Base-by-base conservation (phyloP, 129 eudicot species). In the Flaveria sonorensis region DNA sequence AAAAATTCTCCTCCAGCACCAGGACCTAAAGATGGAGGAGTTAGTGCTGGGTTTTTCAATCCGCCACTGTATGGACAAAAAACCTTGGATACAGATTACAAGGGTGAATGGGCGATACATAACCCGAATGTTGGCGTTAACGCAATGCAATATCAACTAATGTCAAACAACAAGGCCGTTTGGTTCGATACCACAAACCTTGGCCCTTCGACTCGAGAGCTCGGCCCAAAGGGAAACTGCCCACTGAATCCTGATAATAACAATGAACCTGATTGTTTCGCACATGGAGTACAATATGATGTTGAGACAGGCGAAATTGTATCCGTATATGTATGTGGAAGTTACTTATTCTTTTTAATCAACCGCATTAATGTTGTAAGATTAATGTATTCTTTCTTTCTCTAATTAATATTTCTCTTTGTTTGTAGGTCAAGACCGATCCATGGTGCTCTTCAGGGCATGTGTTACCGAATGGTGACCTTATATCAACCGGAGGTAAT, bases 391-490 rank as follows among this genome's bases (percentile, higher is more conserved):
- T 56, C 7, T 1, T 39, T 56, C 7, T 1, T 23, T 40, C n/a
- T 14, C 13, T 10, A 8, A 7, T 21, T 46, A 36, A 36, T 36
- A 36, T 36, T 36, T 36, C 40, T 52, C 10, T 59, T 50, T 6
- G 73, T 24, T 74, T 50, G 43, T 72, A 92, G 96, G 36, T 93
- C 6, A 36, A 30, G 18, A 65, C 81, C 15, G 88, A 91, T 77
- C 89, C 98, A 71, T 93, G 98, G 97, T 93, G 98, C 83, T 93
- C 98, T 10, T 82, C 86, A 2, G 98, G 98, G 66, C 90, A 90
- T 6, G 26, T 93, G 46, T 19, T 81, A 13, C 61, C 83, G 4
- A 68, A 74, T 16, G 98, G 98, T 43, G 81, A 71, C 77, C 88
- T 93, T 2, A 8, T 93, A 60, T 80, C 85, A 7, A 85, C 96